phyloP scores from a whole-genome alignment of 1,284 basidiomycete genomes.

The Trametes polyzona region DNA sequence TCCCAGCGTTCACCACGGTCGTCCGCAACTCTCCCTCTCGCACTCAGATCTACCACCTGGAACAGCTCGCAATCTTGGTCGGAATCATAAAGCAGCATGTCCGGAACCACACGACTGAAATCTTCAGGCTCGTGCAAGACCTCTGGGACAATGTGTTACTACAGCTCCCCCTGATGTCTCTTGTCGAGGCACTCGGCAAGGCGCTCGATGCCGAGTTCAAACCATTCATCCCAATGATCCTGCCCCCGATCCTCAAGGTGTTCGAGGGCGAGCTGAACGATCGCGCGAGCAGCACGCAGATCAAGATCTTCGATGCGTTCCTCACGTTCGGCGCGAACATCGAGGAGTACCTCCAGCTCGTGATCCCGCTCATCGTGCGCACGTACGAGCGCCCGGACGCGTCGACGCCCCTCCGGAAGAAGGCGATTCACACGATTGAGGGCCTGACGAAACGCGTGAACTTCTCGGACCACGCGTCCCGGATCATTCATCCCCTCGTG shows the following conservation, averaged over 20 bases:
- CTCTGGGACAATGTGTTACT: slow-evolving; percentile 89
- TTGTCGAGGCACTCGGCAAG: slow-evolving; percentile 94
- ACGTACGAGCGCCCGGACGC: slow-evolving; percentile 89
- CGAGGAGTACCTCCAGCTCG: slow-evolving; percentile 97
- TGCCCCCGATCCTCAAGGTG: slow-evolving; percentile 89
- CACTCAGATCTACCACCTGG: slow-evolving; percentile 92
- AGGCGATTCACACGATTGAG: slow-evolving; percentile 91
- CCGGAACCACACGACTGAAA: slow-evolving; percentile 85
- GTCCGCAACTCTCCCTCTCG: slow-evolving; percentile 83
- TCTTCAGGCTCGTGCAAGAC: slow-evolving; percentile 84
- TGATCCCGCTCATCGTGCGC: slow-evolving; percentile 94
- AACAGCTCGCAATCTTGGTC: slow-evolving; percentile 95
- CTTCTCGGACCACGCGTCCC: slow-evolving; percentile 98
- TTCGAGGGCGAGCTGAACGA: slow-evolving; percentile 89
- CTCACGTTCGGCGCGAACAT: slow-evolving; percentile 95
- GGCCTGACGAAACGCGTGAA: slow-evolving; percentile 93
- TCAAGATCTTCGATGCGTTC: slow-evolving; percentile 94
- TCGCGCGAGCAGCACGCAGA: slow-evolving; percentile 78
- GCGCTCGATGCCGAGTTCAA: slow-evolving; percentile 98
- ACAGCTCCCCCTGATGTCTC: slow-evolving; percentile 91
- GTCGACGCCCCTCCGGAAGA: slow-evolving; percentile 78
- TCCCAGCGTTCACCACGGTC: slow-evolving; percentile 93
- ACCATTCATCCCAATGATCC: slow-evolving; percentile 91
- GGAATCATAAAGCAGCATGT: slow-evolving; percentile 98
- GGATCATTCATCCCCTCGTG: slow-evolving; percentile 95